Evolutionary conservation across 768 basidiomycete genomes (phyloP).

Genomic region (Tylopilus cervinicoccineus): DNA sequence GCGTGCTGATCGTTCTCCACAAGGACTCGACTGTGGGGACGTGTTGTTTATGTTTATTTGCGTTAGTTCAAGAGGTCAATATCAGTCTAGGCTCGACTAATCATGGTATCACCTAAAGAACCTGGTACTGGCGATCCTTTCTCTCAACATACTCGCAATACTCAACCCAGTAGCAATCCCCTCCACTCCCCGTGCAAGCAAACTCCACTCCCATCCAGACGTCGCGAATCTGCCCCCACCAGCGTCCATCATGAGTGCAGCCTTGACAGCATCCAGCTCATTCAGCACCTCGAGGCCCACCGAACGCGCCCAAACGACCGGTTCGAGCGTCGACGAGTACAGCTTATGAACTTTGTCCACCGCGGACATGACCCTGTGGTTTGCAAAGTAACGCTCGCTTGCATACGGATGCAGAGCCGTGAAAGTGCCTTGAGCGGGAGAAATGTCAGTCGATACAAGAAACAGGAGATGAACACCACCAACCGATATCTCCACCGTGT

Average conservation of each 20-base stretch:
- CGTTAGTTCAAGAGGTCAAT: neutral
- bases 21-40: neutral
- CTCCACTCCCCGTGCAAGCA: slow-evolving; percentile 43
- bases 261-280: slow-evolving; percentile 80
- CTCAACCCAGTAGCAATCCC: slow-evolving; percentile 35
- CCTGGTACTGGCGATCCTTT: slow-evolving; percentile 11
- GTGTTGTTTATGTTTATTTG: slow-evolving; percentile 23
- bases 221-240: slow-evolving; percentile 40
- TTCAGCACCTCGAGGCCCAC: slow-evolving; percentile 89
- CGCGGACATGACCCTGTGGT: slow-evolving; percentile 80
- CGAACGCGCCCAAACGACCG: slow-evolving; percentile 83
- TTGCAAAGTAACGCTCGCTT: slow-evolving; percentile 76
- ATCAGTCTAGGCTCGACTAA: too few species aligned
- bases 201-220: slow-evolving; percentile 31
- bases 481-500: slow-evolving; percentile 82
- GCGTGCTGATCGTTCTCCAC: neutral
- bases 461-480: slow-evolving; percentile 13
- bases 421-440: slow-evolving; percentile 52
- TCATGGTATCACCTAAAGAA: slow-evolving; percentile 6
- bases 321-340: slow-evolving; percentile 62
- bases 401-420: slow-evolving; percentile 76
- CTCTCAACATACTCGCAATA: slow-evolving; percentile 28
- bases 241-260: slow-evolving; percentile 77
- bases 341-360: slow-evolving; percentile 90
- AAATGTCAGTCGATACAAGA: neutral